Conservation (phyloP, 2,329 filamentous ascomycete genomes). For the Cladosporium sphaerospermum region DNA sequence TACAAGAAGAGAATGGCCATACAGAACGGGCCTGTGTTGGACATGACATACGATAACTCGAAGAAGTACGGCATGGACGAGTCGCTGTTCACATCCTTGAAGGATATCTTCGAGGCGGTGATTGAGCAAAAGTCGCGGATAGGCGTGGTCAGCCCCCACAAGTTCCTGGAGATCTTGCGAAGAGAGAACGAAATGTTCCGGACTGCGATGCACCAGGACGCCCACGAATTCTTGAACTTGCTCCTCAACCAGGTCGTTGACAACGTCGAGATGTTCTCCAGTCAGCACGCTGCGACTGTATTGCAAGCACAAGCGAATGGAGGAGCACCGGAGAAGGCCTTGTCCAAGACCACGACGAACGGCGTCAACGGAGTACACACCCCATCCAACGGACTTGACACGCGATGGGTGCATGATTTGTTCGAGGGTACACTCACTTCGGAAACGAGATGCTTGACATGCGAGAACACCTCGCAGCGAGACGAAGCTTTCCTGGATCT, state of each 20-base stretch:
- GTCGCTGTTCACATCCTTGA: constrained; percentile 86
- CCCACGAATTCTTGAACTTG: constrained; percentile 92
- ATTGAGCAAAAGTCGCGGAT: constrained; percentile 75
- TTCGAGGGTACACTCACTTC: constrained; percentile 94
- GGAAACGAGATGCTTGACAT: constrained; percentile 92
- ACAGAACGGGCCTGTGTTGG: constrained; percentile 77
- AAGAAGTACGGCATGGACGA: constrained; percentile 86
- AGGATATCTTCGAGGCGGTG: constrained; percentile 91
- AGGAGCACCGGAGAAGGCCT: constrained; percentile 19
- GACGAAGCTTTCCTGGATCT: constrained; percentile 95
- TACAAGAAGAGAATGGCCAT: constrained; percentile 97
- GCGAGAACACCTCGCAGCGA: constrained; percentile 88
- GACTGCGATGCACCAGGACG: constrained; percentile 95
- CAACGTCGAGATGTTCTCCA: constrained; percentile 84
- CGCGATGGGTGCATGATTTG: constrained; percentile 88
- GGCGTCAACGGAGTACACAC: constrained; percentile 16
- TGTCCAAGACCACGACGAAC: constrained; percentile 16
- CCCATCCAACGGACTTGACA: constrained; percentile 27
- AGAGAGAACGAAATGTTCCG: constrained; percentile 96
- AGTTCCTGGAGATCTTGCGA: constrained; percentile 89
- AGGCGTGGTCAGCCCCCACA: constrained; percentile 84
- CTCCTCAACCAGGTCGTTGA: constrained; percentile 94
- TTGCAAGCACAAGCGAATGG: constrained; percentile 20
- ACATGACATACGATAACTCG: constrained; percentile 75
- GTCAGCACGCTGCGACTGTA: constrained; percentile 45